Evolutionary conservation across 1,284 basidiomycete species (phyloP).

Genomic region (Ceratobasidium sp.): DNA sequence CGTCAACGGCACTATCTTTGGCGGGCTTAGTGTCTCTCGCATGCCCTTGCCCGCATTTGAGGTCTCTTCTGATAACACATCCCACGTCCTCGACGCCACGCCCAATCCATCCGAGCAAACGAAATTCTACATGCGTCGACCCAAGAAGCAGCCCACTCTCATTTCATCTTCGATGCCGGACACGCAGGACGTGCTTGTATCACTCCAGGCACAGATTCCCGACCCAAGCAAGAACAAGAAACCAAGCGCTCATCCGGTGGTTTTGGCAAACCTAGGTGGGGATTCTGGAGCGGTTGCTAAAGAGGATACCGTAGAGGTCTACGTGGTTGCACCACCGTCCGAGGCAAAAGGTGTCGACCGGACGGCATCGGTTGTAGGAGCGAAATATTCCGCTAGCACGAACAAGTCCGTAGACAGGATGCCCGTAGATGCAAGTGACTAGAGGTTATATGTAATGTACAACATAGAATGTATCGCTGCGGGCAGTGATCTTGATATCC

Average conservation of each 20-base stretch:
- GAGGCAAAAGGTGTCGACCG: neutral
- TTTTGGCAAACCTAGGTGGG: neutral
- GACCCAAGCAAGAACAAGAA: neutral
- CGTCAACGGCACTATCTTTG: neutral
- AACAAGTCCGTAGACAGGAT: neutral
- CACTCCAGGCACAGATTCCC: slow-evolving; percentile 12
- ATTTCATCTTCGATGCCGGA: neutral
- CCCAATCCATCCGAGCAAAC: slow-evolving; percentile 12
- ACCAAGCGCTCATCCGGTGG: neutral
- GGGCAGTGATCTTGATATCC: neutral
- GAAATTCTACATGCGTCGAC: slow-evolving; percentile 11
- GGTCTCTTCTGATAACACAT: neutral
- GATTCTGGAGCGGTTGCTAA: too few species aligned
- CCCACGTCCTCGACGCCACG: slow-evolving; percentile 21
- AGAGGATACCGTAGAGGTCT: neutral
- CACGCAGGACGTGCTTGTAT: slow-evolving; percentile 17
- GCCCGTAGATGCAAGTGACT: slow-evolving; percentile 24
- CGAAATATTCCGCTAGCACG: too few species aligned
- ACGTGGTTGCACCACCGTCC: neutral
- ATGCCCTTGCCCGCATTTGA: neutral
- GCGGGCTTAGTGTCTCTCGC: slow-evolving; percentile 2
- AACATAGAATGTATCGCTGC: neutral
- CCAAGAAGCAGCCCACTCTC: slow-evolving; percentile 6
- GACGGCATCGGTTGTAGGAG: neutral
- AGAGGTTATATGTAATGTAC: neutral